Evolutionary conservation across 2,329 filamentous ascomycete species (phyloP).

Genomic region (Neocatenulostroma microsporum): DNA sequence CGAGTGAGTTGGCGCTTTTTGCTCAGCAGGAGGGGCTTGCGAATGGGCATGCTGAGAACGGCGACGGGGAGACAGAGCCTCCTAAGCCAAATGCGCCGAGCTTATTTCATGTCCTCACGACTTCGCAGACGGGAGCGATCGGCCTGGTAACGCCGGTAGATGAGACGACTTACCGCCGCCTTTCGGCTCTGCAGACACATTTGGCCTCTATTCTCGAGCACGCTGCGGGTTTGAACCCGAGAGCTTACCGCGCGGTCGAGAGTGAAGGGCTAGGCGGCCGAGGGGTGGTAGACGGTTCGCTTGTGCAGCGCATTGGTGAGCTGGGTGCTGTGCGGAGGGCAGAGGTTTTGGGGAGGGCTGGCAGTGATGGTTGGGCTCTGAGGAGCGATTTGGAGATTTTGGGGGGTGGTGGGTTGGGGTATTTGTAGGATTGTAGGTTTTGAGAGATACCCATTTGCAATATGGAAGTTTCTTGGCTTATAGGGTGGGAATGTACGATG

Average conservation of each 20-base stretch:
- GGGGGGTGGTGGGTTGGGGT: slow-evolving; percentile 56
- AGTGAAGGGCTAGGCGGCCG: slow-evolving; percentile 46
- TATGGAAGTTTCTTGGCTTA: too few relatives aligned
- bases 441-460: too few relatives aligned
- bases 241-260: slow-evolving; percentile 60
- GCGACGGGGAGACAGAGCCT: slow-evolving; percentile 22
- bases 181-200: slow-evolving; percentile 74
- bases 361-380: slow-evolving; percentile 58
- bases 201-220: slow-evolving; percentile 69
- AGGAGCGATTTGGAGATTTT: slow-evolving; percentile 61
- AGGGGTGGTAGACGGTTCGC: slow-evolving; percentile 68
- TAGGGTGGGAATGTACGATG: too few relatives aligned
- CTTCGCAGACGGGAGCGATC: slow-evolving; percentile 68
- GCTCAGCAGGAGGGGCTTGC: slow-evolving; percentile 28
- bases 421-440: slow-evolving; percentile 15
- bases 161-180: slow-evolving; percentile 73
- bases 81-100: slow-evolving; percentile 18
- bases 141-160: slow-evolving; percentile 68
- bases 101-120: slow-evolving; percentile 55
- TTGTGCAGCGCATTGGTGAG: slow-evolving; percentile 69
- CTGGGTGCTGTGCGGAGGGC: slow-evolving; percentile 61
- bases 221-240: slow-evolving; percentile 72
- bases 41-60: slow-evolving; percentile 13
- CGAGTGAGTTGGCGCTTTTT: slow-evolving; percentile 49
- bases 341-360: slow-evolving; percentile 69